Conservation (phyloP, 129 eudicot genomes). For the Centrapalus pauciflorus region DNA sequence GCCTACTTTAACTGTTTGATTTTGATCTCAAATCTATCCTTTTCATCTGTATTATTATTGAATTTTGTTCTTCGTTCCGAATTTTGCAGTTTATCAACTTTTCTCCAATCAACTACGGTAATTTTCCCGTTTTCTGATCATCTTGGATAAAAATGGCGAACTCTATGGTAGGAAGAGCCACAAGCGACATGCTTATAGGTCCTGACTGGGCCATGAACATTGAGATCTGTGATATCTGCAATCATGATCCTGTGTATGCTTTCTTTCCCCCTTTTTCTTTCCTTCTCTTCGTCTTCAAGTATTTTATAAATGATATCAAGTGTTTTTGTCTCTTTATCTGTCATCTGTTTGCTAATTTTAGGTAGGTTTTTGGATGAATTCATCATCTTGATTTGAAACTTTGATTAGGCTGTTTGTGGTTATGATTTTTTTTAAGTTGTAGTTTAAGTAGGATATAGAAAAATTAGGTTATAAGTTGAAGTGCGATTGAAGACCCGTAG, state of each 20-base stretch:
- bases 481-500: conserved; percentile 1
- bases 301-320: not conserved
- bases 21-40: conserved; percentile 15
- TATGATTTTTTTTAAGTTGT: not conserved
- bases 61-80: not conserved
- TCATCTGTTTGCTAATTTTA: not conserved
- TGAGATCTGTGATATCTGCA: conserved; percentile 58
- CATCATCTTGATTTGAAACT: not conserved
- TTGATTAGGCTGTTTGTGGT: conserved; percentile 14
- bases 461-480: conserved; percentile 19
- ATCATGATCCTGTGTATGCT: conserved; percentile 48
- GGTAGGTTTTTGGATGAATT: conserved; percentile 1
- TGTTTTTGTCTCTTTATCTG: not conserved
- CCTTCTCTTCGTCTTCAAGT: not conserved
- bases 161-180: conserved; percentile 72
- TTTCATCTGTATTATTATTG: not conserved
- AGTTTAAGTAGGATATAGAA: not conserved
- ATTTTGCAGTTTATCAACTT: not conserved
- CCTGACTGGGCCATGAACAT: conserved; percentile 56
- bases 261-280: not conserved
- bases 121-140: not conserved
- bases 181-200: conserved; percentile 55
- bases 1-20: conserved; percentile 18
- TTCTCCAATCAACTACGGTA: conserved; percentile 5
- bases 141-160: conserved; percentile 52